These are phyloP conservation scores for Auricularia auricula-judae DNA, from an alignment of 768 basidiomycete genomes.

Conservation along the genomic window DNA sequence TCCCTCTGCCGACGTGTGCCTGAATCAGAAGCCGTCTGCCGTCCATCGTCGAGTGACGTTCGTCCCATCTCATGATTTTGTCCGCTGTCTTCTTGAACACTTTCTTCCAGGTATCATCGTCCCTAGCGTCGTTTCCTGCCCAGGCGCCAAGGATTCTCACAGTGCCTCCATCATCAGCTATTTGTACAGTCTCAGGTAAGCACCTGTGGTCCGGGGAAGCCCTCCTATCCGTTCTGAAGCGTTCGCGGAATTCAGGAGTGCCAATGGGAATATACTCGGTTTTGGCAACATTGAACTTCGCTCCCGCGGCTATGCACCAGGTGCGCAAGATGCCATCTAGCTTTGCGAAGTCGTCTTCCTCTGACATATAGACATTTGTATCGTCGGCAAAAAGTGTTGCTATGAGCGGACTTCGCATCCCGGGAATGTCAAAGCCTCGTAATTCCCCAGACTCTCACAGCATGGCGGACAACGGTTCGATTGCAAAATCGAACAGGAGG, in stretches of 20 bases:
- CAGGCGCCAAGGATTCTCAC: slow-evolving; percentile 22
- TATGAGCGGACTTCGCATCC: slow-evolving; percentile 4
- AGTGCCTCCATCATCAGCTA: neutral
- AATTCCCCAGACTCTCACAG: slow-evolving; percentile 14
- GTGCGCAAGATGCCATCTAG: slow-evolving; percentile 18
- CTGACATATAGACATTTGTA: neutral
- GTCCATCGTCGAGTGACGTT: neutral
- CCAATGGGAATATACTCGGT: slow-evolving; percentile 29
- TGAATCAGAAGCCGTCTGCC: neutral
- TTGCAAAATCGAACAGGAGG: slow-evolving; percentile 15
- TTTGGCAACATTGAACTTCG: slow-evolving; percentile 31
- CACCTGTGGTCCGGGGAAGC: neutral
- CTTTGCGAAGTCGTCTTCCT: slow-evolving; percentile 15
- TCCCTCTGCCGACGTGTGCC: neutral
- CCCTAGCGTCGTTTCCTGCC: neutral
- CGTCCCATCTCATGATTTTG: too few species aligned
- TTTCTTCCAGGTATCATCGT: slow-evolving; percentile 1
- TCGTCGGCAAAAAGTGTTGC: slow-evolving; percentile 28
- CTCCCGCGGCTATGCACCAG: slow-evolving; percentile 31
- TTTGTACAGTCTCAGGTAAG: neutral
- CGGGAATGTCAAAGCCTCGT: slow-evolving; percentile 14
- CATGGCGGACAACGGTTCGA: slow-evolving; percentile 21
- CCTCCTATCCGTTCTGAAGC: neutral
- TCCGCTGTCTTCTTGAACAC: too few species aligned
- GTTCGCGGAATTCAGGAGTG: slow-evolving; percentile 8